phyloP scores from a whole-genome alignment of 371 early-diverging fungal species.

The Rhizopus sp. region DNA sequence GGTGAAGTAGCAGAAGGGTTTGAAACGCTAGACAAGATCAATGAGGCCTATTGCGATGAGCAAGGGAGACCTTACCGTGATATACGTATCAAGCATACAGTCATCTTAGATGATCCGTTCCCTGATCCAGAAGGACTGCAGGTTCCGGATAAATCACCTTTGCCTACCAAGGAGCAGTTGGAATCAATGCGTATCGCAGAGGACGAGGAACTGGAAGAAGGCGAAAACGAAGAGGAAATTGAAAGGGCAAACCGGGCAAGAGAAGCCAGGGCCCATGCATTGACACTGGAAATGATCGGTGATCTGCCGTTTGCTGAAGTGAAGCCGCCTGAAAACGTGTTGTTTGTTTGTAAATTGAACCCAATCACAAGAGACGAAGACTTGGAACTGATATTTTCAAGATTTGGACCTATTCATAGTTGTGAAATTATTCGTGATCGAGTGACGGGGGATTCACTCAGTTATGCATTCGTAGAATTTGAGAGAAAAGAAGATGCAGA shows the following conservation, averaged over 20 bases:
- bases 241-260: constrained; percentile 65
- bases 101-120: constrained; percentile 94
- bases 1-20: constrained; percentile 96
- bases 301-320: constrained; percentile 97
- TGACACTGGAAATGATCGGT: constrained; percentile 97
- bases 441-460: constrained; percentile 82
- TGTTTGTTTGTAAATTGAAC: constrained; percentile 97
- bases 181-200: constrained; percentile 79
- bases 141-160: constrained; percentile 78
- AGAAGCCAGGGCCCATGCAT: constrained; percentile 88
- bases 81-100: constrained; percentile 92
- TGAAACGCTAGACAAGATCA: constrained; percentile 87
- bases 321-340: constrained; percentile 94
- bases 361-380: constrained; percentile 93
- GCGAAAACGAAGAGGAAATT: constrained; percentile 71
- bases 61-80: constrained; percentile 82
- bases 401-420: constrained; percentile 88
- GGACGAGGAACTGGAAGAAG: constrained; percentile 77
- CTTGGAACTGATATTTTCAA: constrained; percentile 88
- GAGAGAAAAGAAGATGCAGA: constrained; percentile 86
- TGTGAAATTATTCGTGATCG: constrained; percentile 94
- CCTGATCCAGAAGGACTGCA: constrained; percentile 78
- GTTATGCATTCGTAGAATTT: constrained; percentile 97
- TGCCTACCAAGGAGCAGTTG: constrained; percentile 80
- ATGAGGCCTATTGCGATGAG: constrained; percentile 72